A percentile compares a stretch with the other conserved stretches of the same genome.
Evolutionary conservation across 129 eudicot genomes (phyloP).

Genomic region (Daucus carota): DNA sequence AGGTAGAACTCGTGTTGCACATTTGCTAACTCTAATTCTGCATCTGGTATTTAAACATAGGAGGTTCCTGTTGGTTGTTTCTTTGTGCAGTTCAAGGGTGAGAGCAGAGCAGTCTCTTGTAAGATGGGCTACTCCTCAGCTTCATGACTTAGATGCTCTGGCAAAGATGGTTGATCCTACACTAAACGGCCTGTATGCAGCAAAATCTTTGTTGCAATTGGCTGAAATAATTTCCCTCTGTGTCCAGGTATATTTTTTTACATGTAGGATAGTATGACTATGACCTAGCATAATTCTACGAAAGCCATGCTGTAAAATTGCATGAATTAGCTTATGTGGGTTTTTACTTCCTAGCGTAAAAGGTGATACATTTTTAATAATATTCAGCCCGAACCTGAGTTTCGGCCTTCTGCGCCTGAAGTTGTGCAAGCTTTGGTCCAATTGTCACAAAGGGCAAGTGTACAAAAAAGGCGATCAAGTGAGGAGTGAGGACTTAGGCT

Average conservation of each 20-base stretch:
- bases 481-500: slow-evolving; percentile 85
- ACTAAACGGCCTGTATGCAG: slow-evolving; percentile 91
- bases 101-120: slow-evolving; percentile 92
- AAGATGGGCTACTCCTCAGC: slow-evolving; percentile 97
- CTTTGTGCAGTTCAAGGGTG: slow-evolving; percentile 52
- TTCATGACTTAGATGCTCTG: slow-evolving; percentile 87
- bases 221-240: slow-evolving; percentile 93
- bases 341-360: neutral
- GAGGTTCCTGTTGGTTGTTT: neutral
- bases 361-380: slow-evolving; percentile 6
- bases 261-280: neutral
- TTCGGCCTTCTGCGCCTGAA: slow-evolving; percentile 95
- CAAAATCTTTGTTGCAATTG: slow-evolving; percentile 83
- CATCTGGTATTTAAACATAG: neutral
- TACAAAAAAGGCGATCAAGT: slow-evolving; percentile 51
- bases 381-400: slow-evolving; percentile 90
- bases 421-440: slow-evolving; percentile 95
- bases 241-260: slow-evolving; percentile 59
- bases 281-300: neutral
- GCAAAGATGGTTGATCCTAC: slow-evolving; percentile 89
- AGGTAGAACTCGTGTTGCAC: slow-evolving; percentile 41
- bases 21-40: slow-evolving; percentile 4
- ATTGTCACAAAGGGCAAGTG: slow-evolving; percentile 82
- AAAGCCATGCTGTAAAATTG: neutral
- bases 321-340: neutral